Base-by-base conservation (phyloP, 257 asterid species). In the Mitragyna speciosa region DNA sequence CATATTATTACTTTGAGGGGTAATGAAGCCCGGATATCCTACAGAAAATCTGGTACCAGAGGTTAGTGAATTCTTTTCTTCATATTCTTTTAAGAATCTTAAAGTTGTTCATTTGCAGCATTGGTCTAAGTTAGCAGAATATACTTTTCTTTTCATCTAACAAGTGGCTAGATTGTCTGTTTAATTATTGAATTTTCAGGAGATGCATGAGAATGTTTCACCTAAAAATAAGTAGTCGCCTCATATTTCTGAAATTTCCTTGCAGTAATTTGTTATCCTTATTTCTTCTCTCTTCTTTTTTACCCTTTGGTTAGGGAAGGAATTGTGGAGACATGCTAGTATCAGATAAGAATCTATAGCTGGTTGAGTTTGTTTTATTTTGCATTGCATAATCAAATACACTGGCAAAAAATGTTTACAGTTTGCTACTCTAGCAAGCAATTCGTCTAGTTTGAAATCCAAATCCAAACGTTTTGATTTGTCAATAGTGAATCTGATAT, bases 1-100 rank as follows among this genome's bases (percentile, higher is more conserved):
- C 92, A 70, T 73, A 78, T 72, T 31, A 80, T 91, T 68, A 84
- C 79, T 43, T 83, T 91, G 7, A 90, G 87, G 12, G 89, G 89
- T 0, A 77, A 70, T 68, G 80, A 75, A 28, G 86, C 94, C 12
- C 89, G 87, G 66, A 85, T 94, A 48, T 58, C 82, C 5, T 83
- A 71, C 78, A 94, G 86, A 85, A 89, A 78, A 47, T 30, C 86
- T 5, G 36, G 48, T 65, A 33, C 73, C 31, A 76, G 80, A 74
- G 87, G 96, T 90, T 82, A 83, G 78, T 11, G 45, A 6, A 49
- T 4, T 0, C 66, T 45, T n/a, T 65, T 1, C n/a, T n/a, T 26
- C 41, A 15, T 49, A 16, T 24, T 66, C 3, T 7, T 78, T 52
- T 58, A 22, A 9, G n/a, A 65, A 74, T 73, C 58, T 22, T n/a